A percentile compares a stretch with the other conserved stretches of the same genome.
Evolutionary conservation across 2,329 filamentous ascomycete species (phyloP).

Genomic region (Emmonsiellopsis sp.): DNA sequence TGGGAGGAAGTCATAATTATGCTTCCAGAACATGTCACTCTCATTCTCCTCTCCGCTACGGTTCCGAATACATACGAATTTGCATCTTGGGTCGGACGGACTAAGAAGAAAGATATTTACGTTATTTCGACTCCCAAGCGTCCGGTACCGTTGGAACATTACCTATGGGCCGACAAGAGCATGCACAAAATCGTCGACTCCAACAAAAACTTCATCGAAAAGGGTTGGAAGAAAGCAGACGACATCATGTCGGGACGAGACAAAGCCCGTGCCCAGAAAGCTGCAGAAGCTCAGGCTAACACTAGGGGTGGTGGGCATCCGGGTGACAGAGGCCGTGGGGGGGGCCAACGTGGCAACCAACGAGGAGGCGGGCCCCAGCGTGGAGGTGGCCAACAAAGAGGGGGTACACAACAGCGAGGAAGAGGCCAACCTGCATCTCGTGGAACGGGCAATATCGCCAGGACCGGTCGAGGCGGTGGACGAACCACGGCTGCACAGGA

Average conservation of each 20-base stretch:
- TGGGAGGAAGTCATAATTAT: conserved; percentile 99
- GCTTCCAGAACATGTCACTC: conserved; percentile 91
- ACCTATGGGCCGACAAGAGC: conserved; percentile 85
- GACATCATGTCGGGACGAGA: conserved; percentile 71
- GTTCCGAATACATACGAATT: conserved; percentile 98
- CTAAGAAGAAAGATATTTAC: conserved; percentile 98
- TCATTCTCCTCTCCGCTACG: conserved; percentile 90
- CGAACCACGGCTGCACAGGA: conserved; percentile 87
- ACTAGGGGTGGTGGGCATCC: conserved; percentile 44
- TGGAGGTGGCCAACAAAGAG: conserved; percentile 33
- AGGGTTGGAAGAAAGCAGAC: conserved; percentile 91
- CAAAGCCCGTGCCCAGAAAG: conserved; percentile 54
- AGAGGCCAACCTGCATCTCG: conserved; percentile 46
- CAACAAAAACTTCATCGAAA: conserved; percentile 83
- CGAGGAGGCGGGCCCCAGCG: conserved; percentile 33
- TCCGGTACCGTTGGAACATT: conserved; percentile 90
- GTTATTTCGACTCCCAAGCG: conserved; percentile 96
- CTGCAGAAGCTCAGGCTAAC: conserved; percentile 40
- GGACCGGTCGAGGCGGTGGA: conserved; percentile 74
- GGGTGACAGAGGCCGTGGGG: conserved; percentile 31
- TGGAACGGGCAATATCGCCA: conserved; percentile 75
- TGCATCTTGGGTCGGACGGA: conserved; percentile 94
- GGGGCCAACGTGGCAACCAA: conserved; percentile 10
- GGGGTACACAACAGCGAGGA: conserved; percentile 43
- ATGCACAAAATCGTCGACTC: conserved; percentile 92